These are phyloP conservation scores for Taphrina populina DNA, from an alignment of 1,139 yeast species.

Conservation along the genomic window DNA sequence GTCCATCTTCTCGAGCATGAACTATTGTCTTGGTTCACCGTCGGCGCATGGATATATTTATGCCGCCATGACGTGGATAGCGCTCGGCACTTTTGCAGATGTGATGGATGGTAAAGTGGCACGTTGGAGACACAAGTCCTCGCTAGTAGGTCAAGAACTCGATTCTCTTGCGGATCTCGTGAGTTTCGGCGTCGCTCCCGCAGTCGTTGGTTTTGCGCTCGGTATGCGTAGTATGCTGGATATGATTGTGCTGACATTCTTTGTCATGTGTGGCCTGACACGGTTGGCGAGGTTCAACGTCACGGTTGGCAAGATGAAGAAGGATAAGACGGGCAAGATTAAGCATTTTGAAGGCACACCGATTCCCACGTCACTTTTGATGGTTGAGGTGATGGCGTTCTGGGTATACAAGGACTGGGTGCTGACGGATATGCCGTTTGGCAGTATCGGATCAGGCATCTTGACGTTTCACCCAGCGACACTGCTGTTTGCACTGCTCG, in stretches of 20 bases:
- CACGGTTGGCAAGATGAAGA: constrained; percentile 87
- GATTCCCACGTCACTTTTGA: constrained; percentile 77
- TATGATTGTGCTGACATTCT: constrained; percentile 69
- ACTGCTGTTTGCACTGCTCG: constrained; percentile 67
- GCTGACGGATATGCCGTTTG: constrained; percentile 60
- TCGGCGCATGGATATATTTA: constrained; percentile 42
- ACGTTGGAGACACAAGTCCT: constrained; percentile 83
- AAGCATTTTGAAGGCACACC: constrained; percentile 92
- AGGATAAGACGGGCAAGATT: constrained; percentile 78
- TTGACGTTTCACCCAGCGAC: constrained; percentile 74
- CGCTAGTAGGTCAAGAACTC: constrained; percentile 94
- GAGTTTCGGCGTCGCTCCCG: constrained; percentile 46
- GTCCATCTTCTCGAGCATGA: constrained; percentile 78
- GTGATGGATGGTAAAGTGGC: constrained; percentile 97
- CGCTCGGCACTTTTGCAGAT: constrained; percentile 87
- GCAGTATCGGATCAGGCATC: constrained; percentile 56
- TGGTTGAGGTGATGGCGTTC: constrained; percentile 71
- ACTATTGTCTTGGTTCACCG: constrained; percentile 66
- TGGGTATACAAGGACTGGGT: constrained; percentile 52
- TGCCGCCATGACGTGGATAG: constrained; percentile 32
- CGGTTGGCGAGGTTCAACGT: constrained; percentile 94
- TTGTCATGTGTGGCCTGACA: constrained; percentile 90
- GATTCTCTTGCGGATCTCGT: constrained; percentile 94
- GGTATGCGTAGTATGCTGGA: constrained; percentile 86
- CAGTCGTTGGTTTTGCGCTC: constrained; percentile 84